Percentiles rank a stretch among this genome's conserved stretches.
phyloP scores from a whole-genome alignment of 371 early-diverging fungal species.

The Mucor indicus region DNA sequence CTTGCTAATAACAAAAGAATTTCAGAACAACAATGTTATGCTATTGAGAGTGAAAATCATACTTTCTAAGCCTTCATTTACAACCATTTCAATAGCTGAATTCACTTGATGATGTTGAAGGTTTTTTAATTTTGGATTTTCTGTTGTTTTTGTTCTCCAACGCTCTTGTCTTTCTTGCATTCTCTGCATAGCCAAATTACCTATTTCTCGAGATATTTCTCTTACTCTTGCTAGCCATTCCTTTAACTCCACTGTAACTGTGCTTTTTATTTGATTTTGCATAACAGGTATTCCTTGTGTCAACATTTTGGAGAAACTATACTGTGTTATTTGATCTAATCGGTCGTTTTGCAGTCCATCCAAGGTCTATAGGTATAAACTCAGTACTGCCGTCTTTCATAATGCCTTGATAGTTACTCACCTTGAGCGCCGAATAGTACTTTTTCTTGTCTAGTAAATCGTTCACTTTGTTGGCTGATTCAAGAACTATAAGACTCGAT shows the following conservation, averaged over 20 bases:
- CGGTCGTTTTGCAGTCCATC: slow-evolving; percentile 75
- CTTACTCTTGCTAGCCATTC: slow-evolving; percentile 89
- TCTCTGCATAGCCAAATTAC: slow-evolving; percentile 77
- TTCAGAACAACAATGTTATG: too few species aligned
- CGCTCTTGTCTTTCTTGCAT: slow-evolving; percentile 69
- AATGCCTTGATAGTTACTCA: too few species aligned
- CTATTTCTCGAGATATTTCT: slow-evolving; percentile 82
- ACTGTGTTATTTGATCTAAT: slow-evolving; percentile 66
- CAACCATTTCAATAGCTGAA: slow-evolving; percentile 83
- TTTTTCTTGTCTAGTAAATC: slow-evolving; percentile 76
- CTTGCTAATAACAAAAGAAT: slow-evolving; percentile 47
- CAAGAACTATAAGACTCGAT: slow-evolving; percentile 82
- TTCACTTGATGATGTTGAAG: slow-evolving; percentile 68
- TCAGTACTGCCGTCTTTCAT: background rate
- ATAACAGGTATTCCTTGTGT: slow-evolving; percentile 82
- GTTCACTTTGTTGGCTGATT: slow-evolving; percentile 84
- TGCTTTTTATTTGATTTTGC: slow-evolving; percentile 79
- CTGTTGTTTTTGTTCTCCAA: slow-evolving; percentile 54
- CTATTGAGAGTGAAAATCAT: too few species aligned
- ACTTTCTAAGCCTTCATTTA: slow-evolving; percentile 87
- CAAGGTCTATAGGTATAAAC: slow-evolving; percentile 53
- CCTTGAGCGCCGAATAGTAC: slow-evolving; percentile 90
- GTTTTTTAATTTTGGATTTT: slow-evolving; percentile 53
- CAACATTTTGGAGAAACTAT: slow-evolving; percentile 79
- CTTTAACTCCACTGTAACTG: slow-evolving; percentile 82